phyloP scores from a whole-genome alignment of 2,329 filamentous ascomycete genomes.

The Ophiognomonia clavigignenti-juglandacearum region DNA sequence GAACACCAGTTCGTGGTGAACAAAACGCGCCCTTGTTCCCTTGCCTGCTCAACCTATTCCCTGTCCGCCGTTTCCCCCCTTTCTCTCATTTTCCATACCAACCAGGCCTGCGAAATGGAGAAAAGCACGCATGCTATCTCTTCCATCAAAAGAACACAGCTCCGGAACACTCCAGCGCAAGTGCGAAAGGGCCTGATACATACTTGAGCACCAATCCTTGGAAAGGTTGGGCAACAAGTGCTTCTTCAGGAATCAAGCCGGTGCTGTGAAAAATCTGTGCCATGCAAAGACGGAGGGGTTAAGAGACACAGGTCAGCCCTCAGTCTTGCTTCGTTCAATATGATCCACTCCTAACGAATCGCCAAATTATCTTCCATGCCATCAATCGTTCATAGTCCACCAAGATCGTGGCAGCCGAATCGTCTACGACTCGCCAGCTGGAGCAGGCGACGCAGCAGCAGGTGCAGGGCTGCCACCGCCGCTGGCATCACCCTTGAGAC shows the following conservation, averaged over 20 bases:
- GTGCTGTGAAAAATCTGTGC: not conserved
- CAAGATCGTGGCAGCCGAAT: not conserved
- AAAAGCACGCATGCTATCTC: no score
- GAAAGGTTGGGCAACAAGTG: not conserved
- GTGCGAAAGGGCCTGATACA: not conserved
- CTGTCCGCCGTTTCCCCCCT: not conserved
- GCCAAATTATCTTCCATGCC: slow-evolving; percentile 2
- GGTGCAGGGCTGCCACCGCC: slow-evolving; percentile 49
- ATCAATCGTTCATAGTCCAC: not conserved
- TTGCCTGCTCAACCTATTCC: not conserved
- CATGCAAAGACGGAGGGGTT: not conserved
- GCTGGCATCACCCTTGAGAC: slow-evolving; percentile 50
- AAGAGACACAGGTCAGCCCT: not conserved
- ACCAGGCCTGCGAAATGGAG: no score
- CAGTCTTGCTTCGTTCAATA: not conserved
- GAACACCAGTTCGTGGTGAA: not conserved
- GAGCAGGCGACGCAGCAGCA: slow-evolving; percentile 43
- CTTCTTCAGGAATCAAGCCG: not conserved
- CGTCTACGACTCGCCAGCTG: slow-evolving; percentile 18
- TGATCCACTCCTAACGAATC: not conserved
- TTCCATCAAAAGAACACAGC: no score
- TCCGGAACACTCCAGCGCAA: no score
- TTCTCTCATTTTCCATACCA: no score
- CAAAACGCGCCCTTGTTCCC: not conserved
- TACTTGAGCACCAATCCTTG: not conserved